Evolutionary conservation across 2,329 filamentous ascomycete species (phyloP).

Genomic region (Fusarium lateritium): DNA sequence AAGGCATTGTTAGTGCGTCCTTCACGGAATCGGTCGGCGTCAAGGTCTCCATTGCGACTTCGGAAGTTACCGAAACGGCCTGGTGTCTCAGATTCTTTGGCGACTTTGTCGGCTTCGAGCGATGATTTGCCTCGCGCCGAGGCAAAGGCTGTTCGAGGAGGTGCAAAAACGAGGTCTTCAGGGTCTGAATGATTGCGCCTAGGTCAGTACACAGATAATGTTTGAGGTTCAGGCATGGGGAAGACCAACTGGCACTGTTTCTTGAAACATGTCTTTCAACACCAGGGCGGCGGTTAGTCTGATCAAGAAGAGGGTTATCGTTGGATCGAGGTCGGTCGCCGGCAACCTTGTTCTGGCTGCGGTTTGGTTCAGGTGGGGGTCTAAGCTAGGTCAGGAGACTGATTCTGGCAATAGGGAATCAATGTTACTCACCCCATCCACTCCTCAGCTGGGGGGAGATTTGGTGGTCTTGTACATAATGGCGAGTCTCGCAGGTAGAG

Average conservation of each 20-base stretch:
- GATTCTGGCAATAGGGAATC: conserved; percentile 19
- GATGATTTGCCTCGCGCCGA: conserved; percentile 75
- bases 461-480: conserved; percentile 83
- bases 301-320: conserved; percentile 63
- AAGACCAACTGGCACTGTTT: conserved; percentile 68
- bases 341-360: conserved; percentile 61
- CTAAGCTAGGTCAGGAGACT: conserved; percentile 53
- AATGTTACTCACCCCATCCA: conserved; percentile 87
- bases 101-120: conserved; percentile 67
- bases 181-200: conserved; percentile 61
- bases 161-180: conserved; percentile 89
- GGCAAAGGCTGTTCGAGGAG: conserved; percentile 85
- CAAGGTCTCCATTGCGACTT: conserved; percentile 64
- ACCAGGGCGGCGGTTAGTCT: conserved; percentile 65
- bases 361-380: conserved; percentile 61
- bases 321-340: conserved; percentile 62
- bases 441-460: conserved; percentile 87
- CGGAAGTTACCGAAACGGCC: conserved; percentile 74
- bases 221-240: conserved; percentile 6
- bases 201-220: conserved; percentile 30
- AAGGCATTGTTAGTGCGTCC: conserved; percentile 63
- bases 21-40: conserved; percentile 67
- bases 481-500: conserved; percentile 84
- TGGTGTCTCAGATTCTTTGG: conserved; percentile 65
- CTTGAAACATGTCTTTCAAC: conserved; percentile 69